Conservation (phyloP, 257 asterid genomes). For the Penstemon newberryi region DNA sequence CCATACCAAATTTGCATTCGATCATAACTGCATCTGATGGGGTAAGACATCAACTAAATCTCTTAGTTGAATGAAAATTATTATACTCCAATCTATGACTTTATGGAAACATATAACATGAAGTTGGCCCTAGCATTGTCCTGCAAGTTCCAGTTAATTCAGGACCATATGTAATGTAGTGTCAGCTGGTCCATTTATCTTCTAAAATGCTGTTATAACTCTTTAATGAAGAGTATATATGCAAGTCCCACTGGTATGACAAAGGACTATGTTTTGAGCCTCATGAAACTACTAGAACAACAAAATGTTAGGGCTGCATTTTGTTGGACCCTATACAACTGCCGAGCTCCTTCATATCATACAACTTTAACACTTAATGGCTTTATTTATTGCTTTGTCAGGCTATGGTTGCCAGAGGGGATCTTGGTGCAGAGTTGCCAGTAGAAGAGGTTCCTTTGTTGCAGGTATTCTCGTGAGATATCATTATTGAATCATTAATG, state of each 20-base stretch:
- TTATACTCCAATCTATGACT: neutral
- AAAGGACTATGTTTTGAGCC: constrained; percentile 5
- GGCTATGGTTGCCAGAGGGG: constrained; percentile 99
- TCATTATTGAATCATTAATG: neutral
- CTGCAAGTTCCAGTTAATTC: neutral
- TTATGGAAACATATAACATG: neutral
- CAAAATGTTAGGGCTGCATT: constrained; percentile 12
- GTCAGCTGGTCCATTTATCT: constrained; percentile 21
- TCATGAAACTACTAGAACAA: constrained; percentile 21
- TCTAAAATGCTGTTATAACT: constrained; percentile 15
- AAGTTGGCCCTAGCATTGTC: neutral
- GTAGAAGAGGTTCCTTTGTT: constrained; percentile 93
- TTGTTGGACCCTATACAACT: neutral
- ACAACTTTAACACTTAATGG: constrained; percentile 14
- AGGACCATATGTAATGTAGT: neutral
- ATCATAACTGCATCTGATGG: constrained; percentile 97
- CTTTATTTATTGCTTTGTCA: constrained; percentile 30
- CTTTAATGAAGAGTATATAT: neutral
- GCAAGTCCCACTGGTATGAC: constrained; percentile 7
- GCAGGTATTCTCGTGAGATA: constrained; percentile 58
- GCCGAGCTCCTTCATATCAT: constrained; percentile 5
- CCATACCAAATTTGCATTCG: constrained; percentile 84
- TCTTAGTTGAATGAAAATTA: constrained; percentile 14
- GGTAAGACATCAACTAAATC: constrained; percentile 44
- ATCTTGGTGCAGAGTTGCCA: constrained; percentile 97